Base-by-base conservation (phyloP, 345 rosid species). In the Sonneratia caseolaris region DNA sequence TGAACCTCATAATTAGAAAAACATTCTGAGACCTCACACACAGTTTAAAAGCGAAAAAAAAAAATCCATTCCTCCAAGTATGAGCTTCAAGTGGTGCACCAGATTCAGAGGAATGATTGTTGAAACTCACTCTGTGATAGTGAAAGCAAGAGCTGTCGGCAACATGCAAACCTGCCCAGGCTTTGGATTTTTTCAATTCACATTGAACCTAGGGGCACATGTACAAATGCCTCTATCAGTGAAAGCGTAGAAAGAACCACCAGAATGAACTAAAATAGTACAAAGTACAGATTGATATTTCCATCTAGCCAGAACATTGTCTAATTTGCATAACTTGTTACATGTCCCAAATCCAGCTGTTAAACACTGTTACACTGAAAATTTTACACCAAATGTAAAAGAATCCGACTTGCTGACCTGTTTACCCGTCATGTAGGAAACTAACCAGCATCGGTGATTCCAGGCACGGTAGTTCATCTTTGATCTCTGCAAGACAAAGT, bases 391-490 rank as follows among this genome's bases (percentile, higher is more conserved):
- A 62, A 32, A 5, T 68, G 49, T 67, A 38, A 37, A 42, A 53
- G 18, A 59, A 22, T 49, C 43, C 6, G 36, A 47, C 9, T 68
- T 47, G 49, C 77, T 76, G 53, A 95, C 97, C 91, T 86, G 96
- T 77, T 86, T 86, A 51, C 79, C 73, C 38, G 80, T 75, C 99
- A 92, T 90, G 81, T 82, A 87, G 68, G 91, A 85, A 75, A 90
- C 97, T 79, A 90, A 76, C 94, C 99, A 95, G 87, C 94, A 86
- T n/a, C 98, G 92, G 74, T 95, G 99, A 83, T 90, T 90, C 98
- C 99, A 95, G 67, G 98, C 99, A 67, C 96, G 92, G 40, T 90
- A 95, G 70, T 95, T 95, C 99, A 95, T 92, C 81, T 95, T 92
- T 78, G 89, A 92, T 79, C 88, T 86, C 99, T 95, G 89, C 74